Conservation (phyloP, 148 eudicot species). For the Hydrangea macrophylla region DNA sequence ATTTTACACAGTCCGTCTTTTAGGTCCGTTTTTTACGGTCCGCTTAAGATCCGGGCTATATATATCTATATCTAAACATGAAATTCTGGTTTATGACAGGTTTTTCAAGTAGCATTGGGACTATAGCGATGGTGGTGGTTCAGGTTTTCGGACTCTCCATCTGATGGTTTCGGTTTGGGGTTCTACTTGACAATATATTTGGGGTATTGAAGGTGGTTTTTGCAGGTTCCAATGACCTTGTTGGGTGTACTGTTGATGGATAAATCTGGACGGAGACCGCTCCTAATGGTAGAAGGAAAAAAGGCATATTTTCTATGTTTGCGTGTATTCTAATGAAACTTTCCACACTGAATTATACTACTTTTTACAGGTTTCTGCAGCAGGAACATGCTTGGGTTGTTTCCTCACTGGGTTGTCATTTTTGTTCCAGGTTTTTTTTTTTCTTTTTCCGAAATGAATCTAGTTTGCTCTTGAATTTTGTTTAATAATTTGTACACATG, state of each 20-base stretch:
- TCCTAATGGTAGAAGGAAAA: conserved; percentile 29
- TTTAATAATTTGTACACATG: background rate
- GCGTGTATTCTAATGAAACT: background rate
- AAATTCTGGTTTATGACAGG: conserved; percentile 34
- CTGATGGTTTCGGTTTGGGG: background rate
- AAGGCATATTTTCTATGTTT: background rate
- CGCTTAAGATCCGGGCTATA: too few relatives aligned
- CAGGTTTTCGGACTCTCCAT: conserved; percentile 32
- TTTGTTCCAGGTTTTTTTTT: conserved; percentile 10
- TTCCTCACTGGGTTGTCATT: conserved; percentile 12
- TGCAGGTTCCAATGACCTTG: conserved; percentile 34
- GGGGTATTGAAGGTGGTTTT: background rate
- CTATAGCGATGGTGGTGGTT: conserved; percentile 46
- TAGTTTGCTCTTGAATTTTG: too few relatives aligned
- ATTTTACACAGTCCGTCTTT: too few relatives aligned
- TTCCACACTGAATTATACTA: background rate
- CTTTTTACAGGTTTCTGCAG: conserved; percentile 9
- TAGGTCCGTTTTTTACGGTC: too few relatives aligned
- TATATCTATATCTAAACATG: too few relatives aligned
- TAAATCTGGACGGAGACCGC: conserved; percentile 42
- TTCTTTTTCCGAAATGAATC: background rate
- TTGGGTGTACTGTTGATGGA: conserved; percentile 44
- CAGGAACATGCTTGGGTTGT: conserved; percentile 15
- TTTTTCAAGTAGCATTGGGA: conserved; percentile 33
- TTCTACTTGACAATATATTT: background rate